A percentile compares a stretch with the other conserved stretches of the same genome.
Conservation (phyloP, 768 basidiomycete genomes). For the Coprinellus micaceus region DNA sequence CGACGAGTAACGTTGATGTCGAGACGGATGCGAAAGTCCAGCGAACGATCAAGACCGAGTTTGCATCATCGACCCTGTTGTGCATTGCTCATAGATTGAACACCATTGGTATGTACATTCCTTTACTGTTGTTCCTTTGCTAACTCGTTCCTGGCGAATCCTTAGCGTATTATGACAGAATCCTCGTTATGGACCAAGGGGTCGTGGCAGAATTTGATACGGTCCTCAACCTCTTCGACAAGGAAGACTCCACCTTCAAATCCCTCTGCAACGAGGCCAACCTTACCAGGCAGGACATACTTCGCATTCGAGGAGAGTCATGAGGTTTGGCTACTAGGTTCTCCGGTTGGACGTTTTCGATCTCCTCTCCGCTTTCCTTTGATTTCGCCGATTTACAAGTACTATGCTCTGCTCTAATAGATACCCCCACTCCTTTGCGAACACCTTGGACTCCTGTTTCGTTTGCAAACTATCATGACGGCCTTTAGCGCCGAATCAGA, state of each 20-base stretch:
- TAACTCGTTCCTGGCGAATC: neutral
- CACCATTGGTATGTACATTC: conserved; percentile 41
- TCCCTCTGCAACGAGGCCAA: conserved; percentile 64
- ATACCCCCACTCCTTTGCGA: too few species aligned
- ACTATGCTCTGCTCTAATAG: too few species aligned
- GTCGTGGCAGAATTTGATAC: conserved; percentile 70
- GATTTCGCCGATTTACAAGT: too few species aligned
- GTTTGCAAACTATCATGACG: too few species aligned
- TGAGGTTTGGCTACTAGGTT: too few species aligned
- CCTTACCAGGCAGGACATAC: conserved; percentile 21
- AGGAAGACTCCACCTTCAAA: conserved; percentile 60
- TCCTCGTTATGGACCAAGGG: conserved; percentile 71
- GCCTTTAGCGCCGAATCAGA: too few species aligned
- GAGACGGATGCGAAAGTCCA: conserved; percentile 63
- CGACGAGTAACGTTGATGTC: conserved; percentile 57
- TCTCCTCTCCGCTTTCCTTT: too few species aligned
- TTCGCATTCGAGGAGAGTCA: too few species aligned
- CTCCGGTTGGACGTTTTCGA: too few species aligned
- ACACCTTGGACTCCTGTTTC: too few species aligned
- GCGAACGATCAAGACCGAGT: conserved; percentile 60
- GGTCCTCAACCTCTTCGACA: conserved; percentile 60
- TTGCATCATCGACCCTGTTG: conserved; percentile 48
- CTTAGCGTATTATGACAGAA: conserved; percentile 59
- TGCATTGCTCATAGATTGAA: conserved; percentile 59
- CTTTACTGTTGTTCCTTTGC: neutral